Conservation (phyloP, 345 rosid species). For the Citrus reticulata region DNA sequence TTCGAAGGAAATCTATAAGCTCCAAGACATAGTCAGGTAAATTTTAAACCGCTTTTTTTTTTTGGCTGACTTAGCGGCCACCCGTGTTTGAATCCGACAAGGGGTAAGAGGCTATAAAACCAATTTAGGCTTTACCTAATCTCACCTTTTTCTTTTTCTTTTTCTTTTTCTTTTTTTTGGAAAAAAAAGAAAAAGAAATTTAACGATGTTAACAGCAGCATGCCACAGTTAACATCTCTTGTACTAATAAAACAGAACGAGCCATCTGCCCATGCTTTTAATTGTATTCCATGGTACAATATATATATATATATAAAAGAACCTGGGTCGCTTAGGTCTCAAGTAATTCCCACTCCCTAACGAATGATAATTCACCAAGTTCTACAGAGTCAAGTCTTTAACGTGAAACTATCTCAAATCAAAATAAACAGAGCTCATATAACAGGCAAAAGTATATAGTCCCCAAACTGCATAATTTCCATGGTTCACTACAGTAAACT, state of each 20-base stretch:
- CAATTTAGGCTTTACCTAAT: no score
- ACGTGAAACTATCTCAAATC: neutral
- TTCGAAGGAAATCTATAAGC: neutral
- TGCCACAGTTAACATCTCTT: no score
- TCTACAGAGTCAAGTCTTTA: neutral
- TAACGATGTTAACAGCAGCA: no score
- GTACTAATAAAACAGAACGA: neutral
- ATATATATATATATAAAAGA: neutral
- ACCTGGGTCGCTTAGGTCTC: neutral
- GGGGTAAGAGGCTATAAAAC: no score
- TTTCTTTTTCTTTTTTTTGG: no score
- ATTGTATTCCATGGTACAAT: neutral
- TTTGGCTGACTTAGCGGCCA: no score
- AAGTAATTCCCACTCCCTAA: neutral
- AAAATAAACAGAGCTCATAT: neutral
- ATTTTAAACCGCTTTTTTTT: no score
- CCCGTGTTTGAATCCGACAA: no score
- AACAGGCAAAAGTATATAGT: neutral
- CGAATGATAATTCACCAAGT: neutral
- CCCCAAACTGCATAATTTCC: neutral
- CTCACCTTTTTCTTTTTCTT: no score
- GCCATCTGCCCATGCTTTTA: neutral
- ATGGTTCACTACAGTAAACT: neutral
- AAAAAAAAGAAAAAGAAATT: no score
- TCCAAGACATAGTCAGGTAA: no score